Evolutionary conservation across 148 eudicot species (phyloP).

Genomic region (Fagopyrum esculentum): DNA sequence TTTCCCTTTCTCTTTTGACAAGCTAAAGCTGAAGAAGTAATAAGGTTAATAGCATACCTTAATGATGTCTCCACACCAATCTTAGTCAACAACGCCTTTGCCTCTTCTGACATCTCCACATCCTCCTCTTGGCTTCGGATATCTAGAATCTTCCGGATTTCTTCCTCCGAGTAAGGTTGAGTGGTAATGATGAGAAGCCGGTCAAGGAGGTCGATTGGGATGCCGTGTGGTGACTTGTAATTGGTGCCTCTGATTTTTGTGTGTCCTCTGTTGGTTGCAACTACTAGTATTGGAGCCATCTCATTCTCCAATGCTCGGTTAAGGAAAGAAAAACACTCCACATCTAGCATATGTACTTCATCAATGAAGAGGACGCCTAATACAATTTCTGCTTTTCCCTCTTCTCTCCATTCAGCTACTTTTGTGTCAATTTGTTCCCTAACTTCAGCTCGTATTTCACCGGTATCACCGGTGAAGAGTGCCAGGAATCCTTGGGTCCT

Average conservation of each 20-base stretch:
- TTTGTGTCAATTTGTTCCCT: slow-evolving; percentile 94
- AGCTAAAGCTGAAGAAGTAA: slow-evolving; percentile 76
- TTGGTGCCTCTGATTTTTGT: slow-evolving; percentile 90
- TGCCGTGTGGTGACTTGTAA: slow-evolving; percentile 89
- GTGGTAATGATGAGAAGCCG: slow-evolving; percentile 85
- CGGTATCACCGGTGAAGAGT: slow-evolving; percentile 91
- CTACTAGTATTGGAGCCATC: slow-evolving; percentile 92
- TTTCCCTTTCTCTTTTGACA: slow-evolving; percentile 82
- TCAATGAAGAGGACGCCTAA: slow-evolving; percentile 97
- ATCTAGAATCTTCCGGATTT: slow-evolving; percentile 75
- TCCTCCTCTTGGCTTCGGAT: slow-evolving; percentile 92
- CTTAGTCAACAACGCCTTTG: slow-evolving; percentile 67
- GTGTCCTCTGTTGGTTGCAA: slow-evolving; percentile 89
- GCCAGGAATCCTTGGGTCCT: slow-evolving; percentile 96
- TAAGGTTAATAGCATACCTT: slow-evolving; percentile 80
- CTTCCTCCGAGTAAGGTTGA: slow-evolving; percentile 82
- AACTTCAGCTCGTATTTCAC: slow-evolving; percentile 89
- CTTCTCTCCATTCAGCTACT: slow-evolving; percentile 97
- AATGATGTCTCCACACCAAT: slow-evolving; percentile 82
- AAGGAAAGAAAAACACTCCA: slow-evolving; percentile 91
- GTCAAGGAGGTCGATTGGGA: slow-evolving; percentile 87
- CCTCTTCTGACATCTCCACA: slow-evolving; percentile 90
- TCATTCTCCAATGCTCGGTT: slow-evolving; percentile 95
- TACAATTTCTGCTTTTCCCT: slow-evolving; percentile 93
- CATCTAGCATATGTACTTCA: slow-evolving; percentile 96